A percentile compares a stretch with the other conserved stretches of the same genome.
Conservation (phyloP, 164 flowering plant species). For the Cinnamomum chago region DNA sequence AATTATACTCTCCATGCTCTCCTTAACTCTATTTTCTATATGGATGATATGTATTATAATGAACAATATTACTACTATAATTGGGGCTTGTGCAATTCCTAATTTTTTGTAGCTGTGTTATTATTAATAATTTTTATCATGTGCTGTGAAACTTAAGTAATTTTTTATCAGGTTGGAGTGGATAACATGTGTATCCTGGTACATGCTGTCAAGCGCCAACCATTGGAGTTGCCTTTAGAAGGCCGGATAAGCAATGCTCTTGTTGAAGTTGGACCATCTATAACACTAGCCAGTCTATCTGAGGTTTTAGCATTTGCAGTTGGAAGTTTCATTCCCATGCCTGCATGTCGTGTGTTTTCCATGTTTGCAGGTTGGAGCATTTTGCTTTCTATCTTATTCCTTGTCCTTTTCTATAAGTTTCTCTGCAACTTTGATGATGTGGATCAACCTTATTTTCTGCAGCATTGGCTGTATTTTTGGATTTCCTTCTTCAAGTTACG, state of each 20-base stretch:
- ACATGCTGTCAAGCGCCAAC: conserved; percentile 88
- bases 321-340: conserved; percentile 97
- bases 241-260: conserved; percentile 87
- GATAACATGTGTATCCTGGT: conserved; percentile 98
- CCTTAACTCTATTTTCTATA: too few relatives aligned
- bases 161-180: conserved; percentile 76
- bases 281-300: conserved; percentile 87
- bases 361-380: conserved; percentile 87
- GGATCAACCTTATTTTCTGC: conserved; percentile 21
- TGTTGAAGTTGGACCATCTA: conserved; percentile 97
- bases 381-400: neutral
- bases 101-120: neutral
- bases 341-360: conserved; percentile 96
- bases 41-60: too few relatives aligned
- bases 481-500: conserved; percentile 94
- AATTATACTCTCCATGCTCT: too few relatives aligned
- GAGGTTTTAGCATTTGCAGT: conserved; percentile 97
- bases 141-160: neutral
- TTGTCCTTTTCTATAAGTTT: neutral
- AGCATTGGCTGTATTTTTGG: conserved; percentile 96
- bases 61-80: neutral
- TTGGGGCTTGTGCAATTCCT: neutral
- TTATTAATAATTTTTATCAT: neutral
- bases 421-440: conserved; percentile 3
- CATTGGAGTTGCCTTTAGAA: conserved; percentile 72